Evolutionary conservation across 805 yeast species (phyloP).

Genomic region (Candida broadrunensis): DNA sequence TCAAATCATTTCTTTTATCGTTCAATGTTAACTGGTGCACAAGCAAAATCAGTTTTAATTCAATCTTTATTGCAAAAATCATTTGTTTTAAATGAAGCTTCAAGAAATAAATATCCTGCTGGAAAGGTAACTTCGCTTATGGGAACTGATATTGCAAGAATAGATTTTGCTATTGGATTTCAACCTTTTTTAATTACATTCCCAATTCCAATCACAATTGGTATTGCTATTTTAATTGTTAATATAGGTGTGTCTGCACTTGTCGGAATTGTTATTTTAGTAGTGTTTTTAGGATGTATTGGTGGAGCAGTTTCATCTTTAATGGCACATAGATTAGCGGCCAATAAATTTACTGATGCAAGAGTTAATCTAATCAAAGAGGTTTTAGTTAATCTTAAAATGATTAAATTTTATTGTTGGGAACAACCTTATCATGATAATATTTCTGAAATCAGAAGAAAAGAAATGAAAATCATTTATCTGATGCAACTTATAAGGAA

Average conservation of each 20-base stretch:
- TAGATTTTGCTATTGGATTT: slow-evolving; percentile 65
- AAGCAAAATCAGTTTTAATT: slow-evolving; percentile 62
- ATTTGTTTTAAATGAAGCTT: slow-evolving; percentile 51
- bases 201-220: slow-evolving; percentile 58
- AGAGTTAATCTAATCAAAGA: slow-evolving; percentile 75
- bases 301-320: slow-evolving; percentile 46
- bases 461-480: slow-evolving; percentile 58
- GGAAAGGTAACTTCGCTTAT: slow-evolving; percentile 69
- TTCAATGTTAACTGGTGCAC: slow-evolving; percentile 59
- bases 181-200: slow-evolving; percentile 58
- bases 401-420: slow-evolving; percentile 86
- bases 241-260: slow-evolving; percentile 70
- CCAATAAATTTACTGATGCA: slow-evolving; percentile 62
- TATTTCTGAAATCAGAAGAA: slow-evolving; percentile 50
- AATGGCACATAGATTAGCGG: slow-evolving; percentile 50
- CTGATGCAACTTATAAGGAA: slow-evolving; percentile 62
- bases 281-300: slow-evolving; percentile 44
- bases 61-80: slow-evolving; percentile 66
- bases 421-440: slow-evolving; percentile 65
- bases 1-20: slow-evolving; percentile 60
- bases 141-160: slow-evolving; percentile 73
- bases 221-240: slow-evolving; percentile 57
- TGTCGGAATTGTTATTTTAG: slow-evolving; percentile 53
- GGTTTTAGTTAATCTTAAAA: slow-evolving; percentile 67
- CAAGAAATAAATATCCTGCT: slow-evolving; percentile 56